Conservation (phyloP, 495 filamentous ascomycete genomes). For the Hyaloscypha bicolor region DNA sequence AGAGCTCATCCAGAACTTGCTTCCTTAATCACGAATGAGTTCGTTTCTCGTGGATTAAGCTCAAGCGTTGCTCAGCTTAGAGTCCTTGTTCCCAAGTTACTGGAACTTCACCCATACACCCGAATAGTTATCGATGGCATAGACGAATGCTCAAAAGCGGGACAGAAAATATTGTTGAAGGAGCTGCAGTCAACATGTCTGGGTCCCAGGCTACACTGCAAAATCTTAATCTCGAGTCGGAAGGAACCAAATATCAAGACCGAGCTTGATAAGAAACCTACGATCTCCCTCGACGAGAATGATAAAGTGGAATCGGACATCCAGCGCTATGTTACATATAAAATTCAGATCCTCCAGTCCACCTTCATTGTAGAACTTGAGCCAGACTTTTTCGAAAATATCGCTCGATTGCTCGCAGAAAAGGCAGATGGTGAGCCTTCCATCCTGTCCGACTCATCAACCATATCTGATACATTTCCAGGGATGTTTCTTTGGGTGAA, state of each 20-base stretch:
- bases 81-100: too few species aligned
- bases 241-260: conserved; percentile 12
- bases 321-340: too few species aligned
- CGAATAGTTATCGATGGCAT: conserved; percentile 31
- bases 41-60: too few species aligned
- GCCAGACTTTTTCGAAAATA: neutral
- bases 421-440: neutral
- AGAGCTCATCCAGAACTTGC: too few species aligned
- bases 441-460: neutral
- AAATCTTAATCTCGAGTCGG: conserved; percentile 28
- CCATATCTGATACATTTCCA: neutral
- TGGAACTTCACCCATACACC: neutral
- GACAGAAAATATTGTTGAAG: conserved; percentile 20
- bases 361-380: neutral
- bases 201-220: neutral
- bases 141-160: conserved; percentile 27
- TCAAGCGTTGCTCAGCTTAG: too few species aligned
- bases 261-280: conserved; percentile 4
- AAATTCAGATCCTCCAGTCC: neutral
- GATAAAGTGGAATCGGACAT: conserved; percentile 3
- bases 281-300: conserved; percentile 6
- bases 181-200: conserved; percentile 11
- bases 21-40: too few species aligned
- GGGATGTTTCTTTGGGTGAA: conserved; percentile 21
- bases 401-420: too few species aligned